Evolutionary conservation across 306 rosid species (phyloP), one percentile per base, ranked within the genome.

Genomic region (Quercus dentata): DNA sequence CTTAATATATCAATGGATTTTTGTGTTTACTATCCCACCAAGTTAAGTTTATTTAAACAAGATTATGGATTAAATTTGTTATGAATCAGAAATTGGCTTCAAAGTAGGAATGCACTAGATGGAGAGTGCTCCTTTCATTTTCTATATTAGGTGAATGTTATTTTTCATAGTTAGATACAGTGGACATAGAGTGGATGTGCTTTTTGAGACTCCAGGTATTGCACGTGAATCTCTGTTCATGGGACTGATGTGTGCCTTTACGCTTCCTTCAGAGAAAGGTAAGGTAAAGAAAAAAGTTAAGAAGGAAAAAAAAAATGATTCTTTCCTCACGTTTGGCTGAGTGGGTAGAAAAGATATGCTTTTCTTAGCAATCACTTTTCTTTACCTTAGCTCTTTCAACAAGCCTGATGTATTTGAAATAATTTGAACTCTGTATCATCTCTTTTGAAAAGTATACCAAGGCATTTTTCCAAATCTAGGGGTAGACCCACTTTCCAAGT

Each of bases 221-320:
- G 74, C 38, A 67, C 49, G 18, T 56, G 69, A 56, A 57, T 68
- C 49, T 31, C 79, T 58, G 44, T 28, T 67, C 56, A 13, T 78
- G 18, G 20, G 51, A 77, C 73, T 76, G 62, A 54, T 62, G 54
- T 71, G 49, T 73, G 73, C 73, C 88, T 89, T 88, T 89, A 83
- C 84, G 80, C 89, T 86, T 88, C 82, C 87, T 78, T 81, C 89
- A 46, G 79, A 81, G 85, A 85, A 84, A 81, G 82, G 76, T 41
- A 71, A 71, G 81, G 72, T 67, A 74, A 73, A 41, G 59, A 38
- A 71, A 80, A 81, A 82, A 79, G 77, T 74, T 35, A 75, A 56
- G 85, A 81, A 80, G 75, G 85, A 82, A 71, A 69, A 67, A 88
- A 88, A 88, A 88, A 87, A 10, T 64, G 87, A 84, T 85, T 84